Evolutionary conservation across 2,329 filamentous ascomycete genomes (phyloP).

Genomic region (Fusarium sp.): DNA sequence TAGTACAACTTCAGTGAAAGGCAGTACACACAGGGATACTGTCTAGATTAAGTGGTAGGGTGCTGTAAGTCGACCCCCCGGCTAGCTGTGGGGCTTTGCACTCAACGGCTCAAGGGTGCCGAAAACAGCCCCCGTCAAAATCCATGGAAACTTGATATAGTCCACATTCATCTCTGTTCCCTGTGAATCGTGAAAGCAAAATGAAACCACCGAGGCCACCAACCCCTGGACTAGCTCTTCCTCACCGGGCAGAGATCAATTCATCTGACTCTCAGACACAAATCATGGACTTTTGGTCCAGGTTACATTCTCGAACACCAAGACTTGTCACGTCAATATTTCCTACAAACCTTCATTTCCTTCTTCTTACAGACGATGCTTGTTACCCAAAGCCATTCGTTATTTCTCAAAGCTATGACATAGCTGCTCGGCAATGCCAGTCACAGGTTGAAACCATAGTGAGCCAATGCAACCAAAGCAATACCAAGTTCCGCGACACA

Average conservation of each 20-base stretch:
- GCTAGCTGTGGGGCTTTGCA: background rate
- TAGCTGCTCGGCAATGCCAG: too few relatives aligned
- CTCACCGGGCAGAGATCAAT: background rate
- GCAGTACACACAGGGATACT: background rate
- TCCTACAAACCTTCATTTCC: background rate
- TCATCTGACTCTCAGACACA: background rate
- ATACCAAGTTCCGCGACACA: too few relatives aligned
- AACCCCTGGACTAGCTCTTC: background rate
- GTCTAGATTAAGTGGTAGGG: background rate
- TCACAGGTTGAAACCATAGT: too few relatives aligned
- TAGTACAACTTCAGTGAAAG: background rate
- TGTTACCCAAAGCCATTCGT: background rate
- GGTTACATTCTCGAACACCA: background rate
- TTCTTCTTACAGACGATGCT: background rate
- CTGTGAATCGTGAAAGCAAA: background rate
- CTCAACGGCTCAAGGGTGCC: background rate
- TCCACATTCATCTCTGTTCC: background rate
- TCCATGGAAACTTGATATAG: background rate
- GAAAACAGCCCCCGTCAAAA: background rate
- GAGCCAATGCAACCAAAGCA: too few relatives aligned
- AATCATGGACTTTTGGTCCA: slow-evolving; percentile 4
- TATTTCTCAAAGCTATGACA: too few relatives aligned
- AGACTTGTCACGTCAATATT: background rate
- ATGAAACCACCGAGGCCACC: slow-evolving; percentile 2
- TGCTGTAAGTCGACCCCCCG: background rate